phyloP scores from a whole-genome alignment of 2,329 filamentous ascomycete species.

The Zelopaecilomyces penicillatus region DNA sequence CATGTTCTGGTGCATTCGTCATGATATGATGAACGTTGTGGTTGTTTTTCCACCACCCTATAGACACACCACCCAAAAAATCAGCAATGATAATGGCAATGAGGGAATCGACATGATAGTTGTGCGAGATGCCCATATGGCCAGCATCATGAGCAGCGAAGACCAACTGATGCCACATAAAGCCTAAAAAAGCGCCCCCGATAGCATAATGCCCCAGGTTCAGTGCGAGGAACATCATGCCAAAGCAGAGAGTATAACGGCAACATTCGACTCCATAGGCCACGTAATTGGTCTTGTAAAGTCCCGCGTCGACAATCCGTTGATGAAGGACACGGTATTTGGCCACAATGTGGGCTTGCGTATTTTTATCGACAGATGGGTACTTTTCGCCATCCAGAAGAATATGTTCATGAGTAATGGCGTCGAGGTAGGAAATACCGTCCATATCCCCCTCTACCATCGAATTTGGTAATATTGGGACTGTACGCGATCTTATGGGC shows the following conservation, averaged over 20 bases:
- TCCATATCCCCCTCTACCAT: slow-evolving; percentile 39
- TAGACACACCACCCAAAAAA: slow-evolving; percentile 56
- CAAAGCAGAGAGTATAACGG: slow-evolving; percentile 47
- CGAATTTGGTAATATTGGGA: slow-evolving; percentile 54
- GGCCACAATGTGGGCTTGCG: slow-evolving; percentile 33
- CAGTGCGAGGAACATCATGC: slow-evolving; percentile 36
- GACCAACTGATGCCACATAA: slow-evolving; percentile 54
- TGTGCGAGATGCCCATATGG: slow-evolving; percentile 53
- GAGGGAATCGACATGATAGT: slow-evolving; percentile 48
- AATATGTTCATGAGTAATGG: slow-evolving; percentile 65
- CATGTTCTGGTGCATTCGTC: slow-evolving; percentile 54
- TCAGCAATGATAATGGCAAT: slow-evolving; percentile 57
- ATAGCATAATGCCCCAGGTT: slow-evolving; percentile 45
- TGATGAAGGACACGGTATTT: slow-evolving; percentile 51
- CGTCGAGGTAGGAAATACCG: slow-evolving; percentile 60
- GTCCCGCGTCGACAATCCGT: slow-evolving; percentile 43
- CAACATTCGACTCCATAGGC: slow-evolving; percentile 50
- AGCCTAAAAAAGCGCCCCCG: slow-evolving; percentile 47
- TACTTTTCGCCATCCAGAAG: slow-evolving; percentile 62
- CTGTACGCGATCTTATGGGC: slow-evolving; percentile 22
- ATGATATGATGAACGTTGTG: slow-evolving; percentile 62
- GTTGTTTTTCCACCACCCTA: slow-evolving; percentile 63
- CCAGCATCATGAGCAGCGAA: slow-evolving; percentile 60
- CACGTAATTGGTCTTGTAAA: slow-evolving; percentile 50
- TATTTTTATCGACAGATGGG: slow-evolving; percentile 54